Evolutionary conservation across 208 protist species (phyloP).

Genomic region (Trichomonas tenax): DNA sequence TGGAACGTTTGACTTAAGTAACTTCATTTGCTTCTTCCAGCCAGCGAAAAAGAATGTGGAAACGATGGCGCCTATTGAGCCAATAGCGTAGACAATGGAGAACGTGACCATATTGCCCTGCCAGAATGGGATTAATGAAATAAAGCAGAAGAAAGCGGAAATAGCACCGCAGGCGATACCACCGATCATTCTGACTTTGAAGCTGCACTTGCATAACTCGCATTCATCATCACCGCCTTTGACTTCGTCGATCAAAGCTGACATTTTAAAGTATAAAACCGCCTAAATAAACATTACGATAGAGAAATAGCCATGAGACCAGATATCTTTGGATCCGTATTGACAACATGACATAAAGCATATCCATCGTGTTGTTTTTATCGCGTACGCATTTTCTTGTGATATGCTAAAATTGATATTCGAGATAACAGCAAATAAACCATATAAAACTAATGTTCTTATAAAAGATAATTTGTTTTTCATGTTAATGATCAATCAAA

Average conservation of each 20-base stretch:
- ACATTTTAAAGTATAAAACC: background rate
- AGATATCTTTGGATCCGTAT: too few relatives aligned
- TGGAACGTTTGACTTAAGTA: background rate
- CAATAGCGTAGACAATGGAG: background rate
- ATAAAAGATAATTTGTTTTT: too few relatives aligned
- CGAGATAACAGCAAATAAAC: too few relatives aligned
- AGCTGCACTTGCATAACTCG: background rate
- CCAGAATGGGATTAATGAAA: background rate
- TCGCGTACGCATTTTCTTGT: too few relatives aligned
- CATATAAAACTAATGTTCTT: too few relatives aligned
- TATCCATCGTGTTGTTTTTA: too few relatives aligned
- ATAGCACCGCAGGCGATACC: background rate
- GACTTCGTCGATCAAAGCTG: background rate
- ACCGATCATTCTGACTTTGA: background rate
- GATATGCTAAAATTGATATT: too few relatives aligned
- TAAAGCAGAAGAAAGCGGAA: background rate
- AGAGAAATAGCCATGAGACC: too few relatives aligned
- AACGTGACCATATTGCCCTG: background rate
- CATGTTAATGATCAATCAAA: too few relatives aligned
- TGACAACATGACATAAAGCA: too few relatives aligned
- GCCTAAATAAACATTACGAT: too few relatives aligned
- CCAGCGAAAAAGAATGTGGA: background rate
- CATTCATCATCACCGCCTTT: background rate
- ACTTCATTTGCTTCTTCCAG: background rate
- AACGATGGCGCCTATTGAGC: background rate